These are phyloP conservation scores for Avena sativa DNA, from an alignment of 176 grass and related monocot species.

Conservation along the genomic window DNA sequence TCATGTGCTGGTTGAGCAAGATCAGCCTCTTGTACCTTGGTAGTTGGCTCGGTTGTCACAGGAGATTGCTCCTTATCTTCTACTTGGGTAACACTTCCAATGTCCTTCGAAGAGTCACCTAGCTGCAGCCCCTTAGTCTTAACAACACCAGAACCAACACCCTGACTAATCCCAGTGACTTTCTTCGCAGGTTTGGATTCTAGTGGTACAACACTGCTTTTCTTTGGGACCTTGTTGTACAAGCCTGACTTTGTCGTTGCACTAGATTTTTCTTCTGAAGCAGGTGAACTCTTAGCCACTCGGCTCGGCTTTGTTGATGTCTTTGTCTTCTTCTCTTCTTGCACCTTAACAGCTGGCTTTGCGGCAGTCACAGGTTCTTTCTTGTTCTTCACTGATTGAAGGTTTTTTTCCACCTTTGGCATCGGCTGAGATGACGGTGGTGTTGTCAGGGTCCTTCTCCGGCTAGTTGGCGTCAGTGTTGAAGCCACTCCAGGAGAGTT, in stretches of 20 bases:
- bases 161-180: constrained; percentile 50
- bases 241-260: constrained; percentile 57
- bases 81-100: constrained; percentile 64
- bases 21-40: constrained; percentile 86
- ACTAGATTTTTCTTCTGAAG: constrained; percentile 63
- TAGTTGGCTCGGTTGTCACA: constrained; percentile 64
- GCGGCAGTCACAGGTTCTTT: constrained; percentile 46
- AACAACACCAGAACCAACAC: constrained; percentile 45
- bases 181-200: constrained; percentile 91
- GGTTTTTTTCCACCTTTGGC: constrained; percentile 58
- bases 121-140: constrained; percentile 66
- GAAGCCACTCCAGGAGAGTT: constrained; percentile 50
- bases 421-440: constrained; percentile 48
- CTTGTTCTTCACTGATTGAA: constrained; percentile 55
- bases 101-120: constrained; percentile 65
- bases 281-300: constrained; percentile 57
- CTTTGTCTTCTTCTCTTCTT: constrained; percentile 74
- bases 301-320: constrained; percentile 54
- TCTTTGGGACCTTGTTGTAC: constrained; percentile 86
- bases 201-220: constrained; percentile 93
- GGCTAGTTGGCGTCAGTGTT: constrained; percentile 59
- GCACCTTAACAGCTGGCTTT: constrained; percentile 58
- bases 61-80: constrained; percentile 73
- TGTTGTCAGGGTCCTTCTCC: constrained; percentile 52
- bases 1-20: constrained; percentile 92